phyloP scores from a whole-genome alignment of 352 stramenopile species.

The Globisporangium solare region DNA sequence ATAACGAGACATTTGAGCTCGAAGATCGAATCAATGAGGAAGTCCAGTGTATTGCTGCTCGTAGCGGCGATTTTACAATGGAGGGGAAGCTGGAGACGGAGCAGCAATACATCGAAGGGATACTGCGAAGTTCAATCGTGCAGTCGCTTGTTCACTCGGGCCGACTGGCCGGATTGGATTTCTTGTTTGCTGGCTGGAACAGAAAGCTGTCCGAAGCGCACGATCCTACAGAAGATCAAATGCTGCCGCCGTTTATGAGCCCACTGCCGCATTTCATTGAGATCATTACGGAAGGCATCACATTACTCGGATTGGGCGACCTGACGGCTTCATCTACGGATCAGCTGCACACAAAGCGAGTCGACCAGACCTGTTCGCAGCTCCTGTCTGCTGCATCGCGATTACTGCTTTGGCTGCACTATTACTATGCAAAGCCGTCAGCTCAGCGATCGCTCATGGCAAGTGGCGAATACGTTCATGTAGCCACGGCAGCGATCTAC shows the following conservation, averaged over 20 bases:
- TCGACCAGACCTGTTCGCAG: constrained; percentile 65
- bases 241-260: constrained; percentile 27
- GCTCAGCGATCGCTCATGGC: constrained; percentile 26
- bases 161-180: constrained; percentile 48
- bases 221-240: not conserved
- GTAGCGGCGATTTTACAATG: constrained; percentile 33
- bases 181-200: constrained; percentile 48
- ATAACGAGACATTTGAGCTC: constrained; percentile 22
- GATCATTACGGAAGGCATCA: constrained; percentile 49
- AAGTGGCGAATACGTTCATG: constrained; percentile 49
- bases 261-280: constrained; percentile 58
- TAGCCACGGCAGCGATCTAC: constrained; percentile 66
- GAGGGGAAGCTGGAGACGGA: constrained; percentile 37
- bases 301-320: constrained; percentile 42
- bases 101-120: constrained; percentile 28
- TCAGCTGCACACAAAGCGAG: constrained; percentile 42
- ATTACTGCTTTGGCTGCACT: constrained; percentile 63
- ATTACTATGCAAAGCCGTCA: constrained; percentile 46
- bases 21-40: constrained; percentile 48
- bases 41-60: constrained; percentile 35
- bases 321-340: constrained; percentile 48
- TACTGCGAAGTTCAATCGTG: constrained; percentile 33
- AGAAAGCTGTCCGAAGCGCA: not conserved
- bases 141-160: constrained; percentile 46
- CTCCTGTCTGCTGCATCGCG: constrained; percentile 47